These are phyloP conservation scores for Aureobasidium sp. DNA, from an alignment of 2,329 filamentous ascomycete species.

Conservation along the genomic window DNA sequence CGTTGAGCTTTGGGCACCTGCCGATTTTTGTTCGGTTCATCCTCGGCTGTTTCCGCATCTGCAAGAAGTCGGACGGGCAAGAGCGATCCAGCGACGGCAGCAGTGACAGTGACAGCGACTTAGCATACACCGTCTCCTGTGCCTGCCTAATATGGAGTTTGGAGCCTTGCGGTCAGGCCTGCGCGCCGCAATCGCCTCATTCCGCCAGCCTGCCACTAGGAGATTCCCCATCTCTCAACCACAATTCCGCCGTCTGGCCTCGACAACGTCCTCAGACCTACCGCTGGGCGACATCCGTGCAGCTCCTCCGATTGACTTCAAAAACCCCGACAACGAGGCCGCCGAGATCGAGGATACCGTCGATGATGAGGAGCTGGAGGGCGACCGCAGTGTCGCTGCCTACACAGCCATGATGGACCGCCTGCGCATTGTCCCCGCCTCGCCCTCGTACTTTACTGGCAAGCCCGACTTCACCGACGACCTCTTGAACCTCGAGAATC, in stretches of 20 bases:
- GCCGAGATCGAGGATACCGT: slow-evolving; percentile 16
- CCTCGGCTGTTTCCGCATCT: slow-evolving; percentile 2
- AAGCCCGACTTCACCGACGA: slow-evolving; percentile 81
- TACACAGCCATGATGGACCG: slow-evolving; percentile 26
- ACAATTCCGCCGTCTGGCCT: slow-evolving; percentile 25
- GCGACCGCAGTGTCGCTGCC: slow-evolving; percentile 14
- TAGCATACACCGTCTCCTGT: too few relatives aligned
- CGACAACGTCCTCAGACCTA: slow-evolving; percentile 21
- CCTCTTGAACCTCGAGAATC: slow-evolving; percentile 63
- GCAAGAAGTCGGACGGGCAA: background rate
- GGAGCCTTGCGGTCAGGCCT: slow-evolving; percentile 26
- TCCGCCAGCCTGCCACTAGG: slow-evolving; percentile 22
- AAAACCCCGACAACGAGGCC: slow-evolving; percentile 4
- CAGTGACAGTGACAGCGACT: slow-evolving; percentile 4
- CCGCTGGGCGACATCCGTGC: slow-evolving; percentile 22
- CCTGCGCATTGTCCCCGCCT: slow-evolving; percentile 70
- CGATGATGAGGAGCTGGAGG: slow-evolving; percentile 17
- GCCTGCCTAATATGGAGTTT: slow-evolving; percentile 29
- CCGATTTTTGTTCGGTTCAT: slow-evolving; percentile 13
- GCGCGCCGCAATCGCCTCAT: slow-evolving; percentile 25
- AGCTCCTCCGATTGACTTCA: slow-evolving; percentile 24
- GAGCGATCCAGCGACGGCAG: background rate
- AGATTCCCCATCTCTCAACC: slow-evolving; percentile 19
- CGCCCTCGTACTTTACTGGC: slow-evolving; percentile 91
- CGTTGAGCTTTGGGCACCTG: slow-evolving; percentile 17